Evolutionary conservation across 106 monocot species (phyloP).

Genomic region (Agapanthus africanus): DNA sequence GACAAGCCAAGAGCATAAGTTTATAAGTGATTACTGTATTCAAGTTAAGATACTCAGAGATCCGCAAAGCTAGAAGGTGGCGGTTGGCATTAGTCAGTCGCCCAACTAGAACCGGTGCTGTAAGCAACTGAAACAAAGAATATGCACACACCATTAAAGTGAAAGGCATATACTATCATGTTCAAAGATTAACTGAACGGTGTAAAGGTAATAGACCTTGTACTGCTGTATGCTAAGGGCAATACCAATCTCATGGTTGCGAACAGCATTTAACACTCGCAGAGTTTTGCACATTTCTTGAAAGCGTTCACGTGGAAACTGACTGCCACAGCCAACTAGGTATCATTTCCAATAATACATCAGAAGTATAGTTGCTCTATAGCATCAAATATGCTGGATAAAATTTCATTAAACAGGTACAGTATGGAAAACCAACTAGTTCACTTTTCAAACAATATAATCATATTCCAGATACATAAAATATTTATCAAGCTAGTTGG

Average conservation of each 20-base stretch:
- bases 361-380: conserved; percentile 41
- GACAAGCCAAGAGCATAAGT: neutral
- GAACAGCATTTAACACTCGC: conserved; percentile 87
- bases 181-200: neutral
- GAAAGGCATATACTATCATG: conserved; percentile 9
- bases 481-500: too few relatives aligned
- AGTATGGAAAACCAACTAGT: too few relatives aligned
- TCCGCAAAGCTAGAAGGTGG: conserved; percentile 73
- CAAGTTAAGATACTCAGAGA: conserved; percentile 86
- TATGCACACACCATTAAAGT: neutral
- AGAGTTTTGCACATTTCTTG: conserved; percentile 96
- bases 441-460: too few relatives aligned
- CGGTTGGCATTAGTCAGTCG: conserved; percentile 81
- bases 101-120: conserved; percentile 82
- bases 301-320: conserved; percentile 79
- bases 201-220: conserved; percentile 44
- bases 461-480: too few relatives aligned
- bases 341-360: too few relatives aligned
- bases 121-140: conserved; percentile 63
- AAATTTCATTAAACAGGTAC: too few relatives aligned
- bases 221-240: conserved; percentile 92
- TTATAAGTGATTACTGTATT: conserved; percentile 47
- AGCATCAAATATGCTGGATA: too few relatives aligned
- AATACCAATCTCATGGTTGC: conserved; percentile 79
- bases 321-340: too few relatives aligned